Percentiles rank a stretch among this genome's conserved stretches.
phyloP scores from a whole-genome alignment of 2,329 filamentous ascomycete species.

The Zasmidium cellare region DNA sequence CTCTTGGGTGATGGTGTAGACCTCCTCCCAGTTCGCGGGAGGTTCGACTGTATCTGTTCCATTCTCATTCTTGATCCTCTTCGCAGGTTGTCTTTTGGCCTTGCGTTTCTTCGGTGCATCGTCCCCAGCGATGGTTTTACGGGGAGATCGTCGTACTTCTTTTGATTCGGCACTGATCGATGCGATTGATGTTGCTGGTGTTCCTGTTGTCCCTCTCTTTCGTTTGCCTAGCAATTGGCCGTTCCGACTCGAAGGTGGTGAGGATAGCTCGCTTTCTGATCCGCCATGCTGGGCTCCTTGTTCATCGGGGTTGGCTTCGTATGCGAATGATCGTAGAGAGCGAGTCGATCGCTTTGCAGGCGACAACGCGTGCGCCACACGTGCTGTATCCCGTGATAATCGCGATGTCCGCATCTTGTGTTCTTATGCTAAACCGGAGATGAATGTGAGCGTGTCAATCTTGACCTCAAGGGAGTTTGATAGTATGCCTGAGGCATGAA shows the following conservation, averaged over 20 bases:
- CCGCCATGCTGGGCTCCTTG: not conserved
- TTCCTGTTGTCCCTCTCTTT: conserved; percentile 21
- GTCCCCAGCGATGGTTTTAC: conserved; percentile 28
- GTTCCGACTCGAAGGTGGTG: conserved; percentile 9
- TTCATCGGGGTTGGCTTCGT: conserved; percentile 9
- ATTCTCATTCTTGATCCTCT: conserved; percentile 35
- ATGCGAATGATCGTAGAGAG: conserved; percentile 23
- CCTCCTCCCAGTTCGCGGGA: conserved; percentile 78
- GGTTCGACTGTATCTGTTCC: conserved; percentile 43
- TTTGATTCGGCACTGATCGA: conserved; percentile 13
- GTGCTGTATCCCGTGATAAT: conserved; percentile 27
- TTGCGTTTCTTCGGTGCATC: conserved; percentile 16
- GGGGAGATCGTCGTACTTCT: conserved; percentile 28
- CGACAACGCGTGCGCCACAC: conserved; percentile 19
- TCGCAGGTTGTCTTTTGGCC: conserved; percentile 32
- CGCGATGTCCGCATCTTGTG: conserved; percentile 24
- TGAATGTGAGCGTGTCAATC: not conserved
- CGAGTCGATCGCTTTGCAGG: conserved; percentile 16
- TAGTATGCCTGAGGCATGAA: not conserved
- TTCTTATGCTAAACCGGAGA: not conserved
- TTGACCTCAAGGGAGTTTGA: not conserved
- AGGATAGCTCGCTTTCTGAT: conserved; percentile 17
- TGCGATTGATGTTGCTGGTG: conserved; percentile 13
- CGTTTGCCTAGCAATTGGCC: conserved; percentile 21
- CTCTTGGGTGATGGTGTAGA: conserved; percentile 73